Percentiles rank a stretch among this genome's conserved stretches.
These are phyloP conservation scores for Fusarium falciforme DNA, from an alignment of 2,329 filamentous ascomycete genomes.

Conservation along the genomic window DNA sequence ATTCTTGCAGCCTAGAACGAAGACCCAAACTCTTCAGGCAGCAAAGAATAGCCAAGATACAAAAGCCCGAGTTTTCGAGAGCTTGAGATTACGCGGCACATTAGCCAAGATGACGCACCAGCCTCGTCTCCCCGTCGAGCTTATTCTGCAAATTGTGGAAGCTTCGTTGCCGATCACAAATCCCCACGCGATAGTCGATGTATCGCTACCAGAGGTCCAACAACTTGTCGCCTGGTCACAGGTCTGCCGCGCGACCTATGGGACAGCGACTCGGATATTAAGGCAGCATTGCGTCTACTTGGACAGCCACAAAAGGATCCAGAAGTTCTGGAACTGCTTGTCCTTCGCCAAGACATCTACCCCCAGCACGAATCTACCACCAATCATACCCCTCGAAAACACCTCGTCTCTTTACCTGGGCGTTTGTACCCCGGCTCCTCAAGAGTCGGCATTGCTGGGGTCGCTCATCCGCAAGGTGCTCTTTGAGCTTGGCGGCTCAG, in stretches of 20 bases:
- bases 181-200: background rate
- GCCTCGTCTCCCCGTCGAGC: background rate
- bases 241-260: background rate
- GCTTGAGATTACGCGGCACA: background rate
- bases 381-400: background rate
- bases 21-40: background rate
- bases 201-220: background rate
- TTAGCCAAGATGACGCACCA: background rate
- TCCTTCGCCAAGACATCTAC: background rate
- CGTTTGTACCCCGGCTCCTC: conserved; percentile 1
- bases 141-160: background rate
- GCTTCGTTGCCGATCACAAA: background rate
- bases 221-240: background rate
- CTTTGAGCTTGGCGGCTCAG: conserved; percentile 1
- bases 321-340: background rate
- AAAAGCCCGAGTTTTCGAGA: background rate
- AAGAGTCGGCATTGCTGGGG: background rate
- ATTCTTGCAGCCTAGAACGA: background rate
- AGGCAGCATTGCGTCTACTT: background rate
- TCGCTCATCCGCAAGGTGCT: conserved; percentile 10
- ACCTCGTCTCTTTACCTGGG: conserved; percentile 26
- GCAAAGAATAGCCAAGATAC: background rate
- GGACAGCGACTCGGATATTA: background rate
- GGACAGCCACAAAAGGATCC: background rate
- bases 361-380: conserved; percentile 6